phyloP scores from a whole-genome alignment of 2,329 filamentous ascomycete genomes.

The Trichophyton schoenleinii region DNA sequence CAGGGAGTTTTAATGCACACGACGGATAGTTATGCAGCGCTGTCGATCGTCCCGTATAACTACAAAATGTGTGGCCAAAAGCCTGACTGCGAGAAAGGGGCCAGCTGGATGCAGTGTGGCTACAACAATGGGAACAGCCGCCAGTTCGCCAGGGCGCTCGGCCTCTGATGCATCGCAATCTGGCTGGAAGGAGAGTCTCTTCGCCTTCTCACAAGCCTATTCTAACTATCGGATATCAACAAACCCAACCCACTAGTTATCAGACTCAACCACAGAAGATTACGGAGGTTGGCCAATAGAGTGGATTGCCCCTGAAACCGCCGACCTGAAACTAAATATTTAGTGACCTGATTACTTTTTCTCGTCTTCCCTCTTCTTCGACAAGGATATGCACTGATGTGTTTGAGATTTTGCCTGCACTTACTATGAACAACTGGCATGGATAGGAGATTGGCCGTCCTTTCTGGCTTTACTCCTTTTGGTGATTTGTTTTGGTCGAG shows the following conservation, averaged over 20 bases:
- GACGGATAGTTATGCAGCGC: too few relatives aligned
- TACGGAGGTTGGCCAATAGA: background rate
- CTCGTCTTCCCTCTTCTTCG: background rate
- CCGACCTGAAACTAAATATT: background rate
- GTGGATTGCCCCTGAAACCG: background rate
- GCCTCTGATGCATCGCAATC: too few relatives aligned
- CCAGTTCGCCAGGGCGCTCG: too few relatives aligned
- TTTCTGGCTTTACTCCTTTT: background rate
- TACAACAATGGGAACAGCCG: too few relatives aligned
- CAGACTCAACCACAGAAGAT: background rate
- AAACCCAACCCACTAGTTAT: background rate
- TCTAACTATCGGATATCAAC: background rate
- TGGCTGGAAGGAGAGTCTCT: background rate
- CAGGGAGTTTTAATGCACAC: too few relatives aligned
- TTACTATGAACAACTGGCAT: background rate
- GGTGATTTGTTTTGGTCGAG: background rate
- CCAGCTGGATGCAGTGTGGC: too few relatives aligned
- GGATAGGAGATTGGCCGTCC: slow-evolving; percentile 1
- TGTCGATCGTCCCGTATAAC: too few relatives aligned
- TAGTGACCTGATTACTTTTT: background rate
- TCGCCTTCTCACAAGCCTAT: background rate
- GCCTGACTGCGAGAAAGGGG: too few relatives aligned
- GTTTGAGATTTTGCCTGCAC: background rate
- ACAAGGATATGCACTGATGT: background rate
- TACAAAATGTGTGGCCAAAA: too few relatives aligned